Evolutionary conservation across 768 basidiomycete species (phyloP).

Genomic region (Suillus placidus): DNA sequence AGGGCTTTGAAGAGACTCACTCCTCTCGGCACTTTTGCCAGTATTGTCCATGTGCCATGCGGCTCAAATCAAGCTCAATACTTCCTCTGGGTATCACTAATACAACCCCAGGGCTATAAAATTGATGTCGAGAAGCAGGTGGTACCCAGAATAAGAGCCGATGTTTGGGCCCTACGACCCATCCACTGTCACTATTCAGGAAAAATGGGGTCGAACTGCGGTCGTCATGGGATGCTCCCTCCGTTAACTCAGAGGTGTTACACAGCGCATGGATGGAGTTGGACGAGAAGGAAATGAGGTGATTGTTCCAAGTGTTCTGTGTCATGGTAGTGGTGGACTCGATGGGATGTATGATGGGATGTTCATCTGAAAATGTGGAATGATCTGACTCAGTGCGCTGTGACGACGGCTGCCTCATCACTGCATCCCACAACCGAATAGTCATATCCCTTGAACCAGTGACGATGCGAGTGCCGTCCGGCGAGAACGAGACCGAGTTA

Average conservation of each 20-base stretch:
- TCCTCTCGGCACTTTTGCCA: too few relatives aligned
- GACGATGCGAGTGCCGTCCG: too few relatives aligned
- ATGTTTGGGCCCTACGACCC: too few relatives aligned
- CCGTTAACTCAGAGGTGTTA: neutral
- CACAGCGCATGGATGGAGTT: neutral
- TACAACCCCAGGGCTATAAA: too few relatives aligned
- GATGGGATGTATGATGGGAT: neutral
- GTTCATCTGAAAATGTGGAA: neutral
- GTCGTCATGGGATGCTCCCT: neutral
- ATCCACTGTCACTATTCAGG: too few relatives aligned
- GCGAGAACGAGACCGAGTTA: too few relatives aligned
- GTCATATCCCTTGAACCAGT: too few relatives aligned
- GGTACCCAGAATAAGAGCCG: too few relatives aligned
- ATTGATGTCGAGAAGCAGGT: too few relatives aligned
- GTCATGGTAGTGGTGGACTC: neutral
- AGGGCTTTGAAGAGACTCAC: neutral
- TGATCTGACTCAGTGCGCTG: neutral
- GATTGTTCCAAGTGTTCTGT: neutral
- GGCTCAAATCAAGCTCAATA: too few relatives aligned
- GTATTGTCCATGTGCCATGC: too few relatives aligned
- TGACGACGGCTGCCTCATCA: neutral
- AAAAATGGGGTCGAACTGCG: neutral
- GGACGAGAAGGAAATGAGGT: neutral
- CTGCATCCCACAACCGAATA: neutral
- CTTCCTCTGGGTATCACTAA: too few relatives aligned